Base-by-base conservation (phyloP, 1,284 basidiomycete species). In the Taiwanofungus camphoratus region DNA sequence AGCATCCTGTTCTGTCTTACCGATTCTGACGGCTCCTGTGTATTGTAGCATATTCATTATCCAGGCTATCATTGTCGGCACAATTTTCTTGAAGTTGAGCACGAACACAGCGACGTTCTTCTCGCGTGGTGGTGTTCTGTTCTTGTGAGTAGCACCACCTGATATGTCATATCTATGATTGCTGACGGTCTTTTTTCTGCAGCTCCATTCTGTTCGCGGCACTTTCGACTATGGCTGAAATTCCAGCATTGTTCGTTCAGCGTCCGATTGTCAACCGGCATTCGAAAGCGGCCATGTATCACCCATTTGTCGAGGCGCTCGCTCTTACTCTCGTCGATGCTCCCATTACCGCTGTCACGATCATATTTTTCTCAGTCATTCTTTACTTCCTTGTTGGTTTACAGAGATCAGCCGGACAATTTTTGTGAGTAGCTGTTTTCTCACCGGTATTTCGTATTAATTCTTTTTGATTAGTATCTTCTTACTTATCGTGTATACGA, bases 91-190 rank as follows among this genome's bases (percentile, higher is more conserved):
- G 49, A 68, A 76, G 4, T 64, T 84, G 39, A 69, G 79, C 0
- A 68, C 79, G 13, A 62, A 68, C 5, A 89, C 91, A 0, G 61
- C 66, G 0, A 82, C 79, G 12, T 87, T 79, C 61, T 94, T 86
- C 69, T 82, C 84, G 13, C 78, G 90, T 16, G 89, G 89, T 3
- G 90, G 90, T 66, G 68, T 82, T 16, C 61, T 86, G 7, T 86
- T 82, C 68, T 85, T 84, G 79, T 82, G 46, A 29, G 74, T 61
- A 12, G 6, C 38, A 9, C 18, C 42, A 3, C 30, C 8, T 32
- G 16, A 27, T 8, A 3, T 13, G 8, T 23, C 13, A 7, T 42
- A 5, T 39, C 9, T 27, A 6, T 6, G 21, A 15, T 23, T 8
- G n/a, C 24, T 37, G 1, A 26, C 26, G 7, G 26, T 41, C 9